Evolutionary conservation across 768 basidiomycete genomes (phyloP).

Genomic region (Saitozyma podzolica): DNA sequence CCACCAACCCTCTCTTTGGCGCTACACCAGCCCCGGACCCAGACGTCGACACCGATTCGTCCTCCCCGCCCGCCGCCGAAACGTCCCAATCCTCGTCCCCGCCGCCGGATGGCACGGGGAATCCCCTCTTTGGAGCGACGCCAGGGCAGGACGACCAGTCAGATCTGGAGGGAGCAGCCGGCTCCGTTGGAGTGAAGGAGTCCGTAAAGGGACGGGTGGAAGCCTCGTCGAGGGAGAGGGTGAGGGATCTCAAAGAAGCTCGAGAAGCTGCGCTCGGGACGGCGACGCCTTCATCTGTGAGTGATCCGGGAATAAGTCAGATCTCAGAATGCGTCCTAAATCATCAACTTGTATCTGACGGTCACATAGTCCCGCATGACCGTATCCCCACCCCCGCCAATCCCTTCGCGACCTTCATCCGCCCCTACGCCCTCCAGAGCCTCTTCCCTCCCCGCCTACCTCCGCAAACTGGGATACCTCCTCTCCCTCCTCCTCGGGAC

Average conservation of each 20-base stretch:
- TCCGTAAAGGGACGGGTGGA: conserved; percentile 9
- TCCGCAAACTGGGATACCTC: conserved; percentile 35
- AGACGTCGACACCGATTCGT: background rate
- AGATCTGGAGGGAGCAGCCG: background rate
- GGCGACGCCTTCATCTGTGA: background rate
- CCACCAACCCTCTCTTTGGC: conserved; percentile 36
- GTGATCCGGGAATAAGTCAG: background rate
- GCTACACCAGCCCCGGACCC: conserved; percentile 9
- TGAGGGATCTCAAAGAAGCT: conserved; percentile 4
- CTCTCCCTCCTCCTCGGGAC: conserved; percentile 42
- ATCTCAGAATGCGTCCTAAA: background rate
- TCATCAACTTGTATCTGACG: background rate
- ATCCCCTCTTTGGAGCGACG: conserved; percentile 5
- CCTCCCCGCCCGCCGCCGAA: background rate
- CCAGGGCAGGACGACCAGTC: background rate
- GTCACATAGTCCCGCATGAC: background rate
- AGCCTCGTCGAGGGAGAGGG: conserved; percentile 11
- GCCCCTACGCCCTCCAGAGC: conserved; percentile 1
- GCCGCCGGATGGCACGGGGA: no score
- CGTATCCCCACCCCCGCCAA: background rate
- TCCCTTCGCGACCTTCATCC: background rate
- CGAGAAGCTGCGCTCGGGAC: conserved; percentile 5
- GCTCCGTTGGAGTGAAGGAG: background rate
- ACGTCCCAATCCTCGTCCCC: no score
- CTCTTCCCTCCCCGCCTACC: conserved; percentile 18